Base-by-base conservation (phyloP, 2,329 filamentous ascomycete species). In the Pleoardoris graminearum region DNA sequence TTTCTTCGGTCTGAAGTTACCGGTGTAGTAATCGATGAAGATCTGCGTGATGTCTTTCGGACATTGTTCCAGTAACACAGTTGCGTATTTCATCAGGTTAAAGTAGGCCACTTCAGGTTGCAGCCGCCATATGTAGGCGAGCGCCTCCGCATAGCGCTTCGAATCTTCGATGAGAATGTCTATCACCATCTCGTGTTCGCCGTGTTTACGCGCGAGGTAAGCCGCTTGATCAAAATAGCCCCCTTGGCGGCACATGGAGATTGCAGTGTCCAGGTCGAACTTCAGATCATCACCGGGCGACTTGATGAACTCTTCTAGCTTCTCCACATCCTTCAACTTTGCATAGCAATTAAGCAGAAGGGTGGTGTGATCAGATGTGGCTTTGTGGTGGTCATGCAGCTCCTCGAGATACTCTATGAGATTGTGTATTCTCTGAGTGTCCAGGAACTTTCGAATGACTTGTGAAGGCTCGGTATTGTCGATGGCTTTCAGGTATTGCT, bases 171-270 rank as follows among this genome's bases (percentile, higher is more conserved):
- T 92, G 46, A 99, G 73, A 42, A 99, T 96, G 68, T 97, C 93
- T 3, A 97, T 90, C 0, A 99, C 94, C 54, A 97, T 79, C 52
- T 96, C 91, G 58, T 91, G 90, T 71, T 99, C 94, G 5, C 90
- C 89, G 67, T 99, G 92, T 72, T 97, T 93, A 53, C 91, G 90
- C 6, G 95, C 94, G 32, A 99, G 81, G 66, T 96, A 99, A 3
- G 93, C 94, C 12, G 94, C 94, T 77, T 99, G 95, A 54, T 97
- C 92, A 65, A 88, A 96, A 73, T 99, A 99, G 0, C 94, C 93
- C 10, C 93, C 94, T 76, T 99, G 94, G 23, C 95, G 85, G 68
- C 94, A 99, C 91, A 99, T 97, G 1, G 88, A 85, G 58, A 99
- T 99, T 12, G 94, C 94, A 1, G 94, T 99, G 61, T 99, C 94